These are phyloP conservation scores for Quercus glauca DNA, from an alignment of 306 rosid genomes.

Conservation along the genomic window DNA sequence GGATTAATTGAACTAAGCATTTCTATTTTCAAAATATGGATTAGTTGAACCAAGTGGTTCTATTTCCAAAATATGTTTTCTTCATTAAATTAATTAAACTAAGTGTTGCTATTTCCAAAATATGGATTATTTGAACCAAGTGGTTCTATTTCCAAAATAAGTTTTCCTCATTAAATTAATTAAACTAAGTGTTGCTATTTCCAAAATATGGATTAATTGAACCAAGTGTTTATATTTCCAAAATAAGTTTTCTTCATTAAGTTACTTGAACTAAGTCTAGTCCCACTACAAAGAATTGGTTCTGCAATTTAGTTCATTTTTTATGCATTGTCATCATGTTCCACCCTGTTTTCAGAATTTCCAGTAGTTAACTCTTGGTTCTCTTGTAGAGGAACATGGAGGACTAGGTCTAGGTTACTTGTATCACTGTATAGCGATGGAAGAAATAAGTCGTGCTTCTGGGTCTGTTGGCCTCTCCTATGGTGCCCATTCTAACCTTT, in stretches of 20 bases:
- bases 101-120: background rate
- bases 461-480: conserved; percentile 94
- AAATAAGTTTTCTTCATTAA: background rate
- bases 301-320: background rate
- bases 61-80: background rate
- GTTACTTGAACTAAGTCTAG: background rate
- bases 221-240: background rate
- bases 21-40: background rate
- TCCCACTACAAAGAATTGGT: background rate
- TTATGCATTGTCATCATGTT: background rate
- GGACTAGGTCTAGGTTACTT: conserved; percentile 96
- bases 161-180: background rate
- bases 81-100: background rate
- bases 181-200: background rate
- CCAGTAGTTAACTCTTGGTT: conserved; percentile 22
- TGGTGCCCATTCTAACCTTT: conserved; percentile 95
- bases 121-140: too few relatives aligned
- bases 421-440: conserved; percentile 94
- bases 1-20: background rate
- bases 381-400: conserved; percentile 84
- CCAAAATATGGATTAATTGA: too few relatives aligned
- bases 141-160: background rate
- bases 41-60: background rate
- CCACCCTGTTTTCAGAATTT: conserved; percentile 4
- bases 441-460: conserved; percentile 97